phyloP scores from a whole-genome alignment of 75 land plant species.

The Selaginella tamariscina region DNA sequence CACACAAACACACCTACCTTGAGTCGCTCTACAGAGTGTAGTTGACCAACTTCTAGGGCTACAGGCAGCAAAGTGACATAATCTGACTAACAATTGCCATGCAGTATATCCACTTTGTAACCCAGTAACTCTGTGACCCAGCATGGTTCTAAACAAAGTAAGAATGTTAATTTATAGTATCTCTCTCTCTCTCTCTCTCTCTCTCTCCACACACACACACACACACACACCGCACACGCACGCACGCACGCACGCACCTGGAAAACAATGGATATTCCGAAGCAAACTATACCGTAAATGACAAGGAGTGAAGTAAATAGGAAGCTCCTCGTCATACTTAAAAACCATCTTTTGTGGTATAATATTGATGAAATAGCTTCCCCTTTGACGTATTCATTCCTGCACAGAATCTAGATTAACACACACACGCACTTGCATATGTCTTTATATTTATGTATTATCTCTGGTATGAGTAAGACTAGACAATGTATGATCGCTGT shows the following conservation, averaged over 20 bases:
- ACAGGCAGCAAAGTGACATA: constrained; percentile 34
- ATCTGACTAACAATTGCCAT: constrained; percentile 35
- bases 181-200: too few relatives aligned
- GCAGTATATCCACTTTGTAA: constrained; percentile 35
- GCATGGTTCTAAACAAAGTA: constrained; percentile 19
- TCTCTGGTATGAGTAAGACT: too few relatives aligned
- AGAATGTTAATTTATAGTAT: too few relatives aligned
- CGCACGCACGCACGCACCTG: too few relatives aligned
- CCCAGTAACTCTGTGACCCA: constrained; percentile 29
- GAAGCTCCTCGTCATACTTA: constrained; percentile 36
- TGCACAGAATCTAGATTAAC: neutral
- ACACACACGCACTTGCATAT: too few relatives aligned
- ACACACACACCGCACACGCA: too few relatives aligned
- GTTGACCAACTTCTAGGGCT: constrained; percentile 36
- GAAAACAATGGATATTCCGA: constrained; percentile 23
- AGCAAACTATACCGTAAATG: constrained; percentile 26
- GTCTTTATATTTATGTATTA: too few relatives aligned
- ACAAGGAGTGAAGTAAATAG: constrained; percentile 26
- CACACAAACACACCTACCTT: too few relatives aligned
- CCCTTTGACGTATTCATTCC: constrained; percentile 39
- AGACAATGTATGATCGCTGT: too few relatives aligned
- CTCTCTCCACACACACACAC: too few relatives aligned
- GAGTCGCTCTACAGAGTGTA: constrained; percentile 33
- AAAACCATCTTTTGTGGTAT: constrained; percentile 37
- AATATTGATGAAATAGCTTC: constrained; percentile 23